These are phyloP conservation scores for Flaveria sonorensis DNA, from an alignment of 129 eudicot species.

Conservation along the genomic window DNA sequence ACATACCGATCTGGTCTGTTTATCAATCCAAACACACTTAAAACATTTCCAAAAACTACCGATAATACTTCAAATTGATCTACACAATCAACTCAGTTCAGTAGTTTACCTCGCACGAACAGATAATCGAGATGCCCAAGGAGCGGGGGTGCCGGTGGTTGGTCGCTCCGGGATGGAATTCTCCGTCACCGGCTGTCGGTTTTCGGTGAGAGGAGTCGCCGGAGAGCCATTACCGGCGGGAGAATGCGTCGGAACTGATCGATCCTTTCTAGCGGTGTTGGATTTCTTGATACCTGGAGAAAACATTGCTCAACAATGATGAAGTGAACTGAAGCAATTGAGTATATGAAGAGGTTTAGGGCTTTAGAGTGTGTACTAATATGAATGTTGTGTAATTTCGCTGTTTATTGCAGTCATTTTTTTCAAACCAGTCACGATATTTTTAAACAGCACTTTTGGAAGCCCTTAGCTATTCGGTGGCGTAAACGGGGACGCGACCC, in stretches of 20 bases:
- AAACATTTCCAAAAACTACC: slow-evolving; percentile 9
- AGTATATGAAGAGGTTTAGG: slow-evolving; percentile 36
- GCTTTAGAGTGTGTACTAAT: slow-evolving; percentile 14
- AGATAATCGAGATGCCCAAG: slow-evolving; percentile 89
- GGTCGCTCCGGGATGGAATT: slow-evolving; percentile 69
- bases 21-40: slow-evolving; percentile 3
- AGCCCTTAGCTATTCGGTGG: too few relatives aligned
- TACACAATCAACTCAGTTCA: slow-evolving; percentile 10
- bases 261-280: slow-evolving; percentile 38
- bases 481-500: too few relatives aligned
- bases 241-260: slow-evolving; percentile 23
- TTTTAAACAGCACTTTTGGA: too few relatives aligned
- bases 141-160: slow-evolving; percentile 87
- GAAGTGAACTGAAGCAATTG: neutral
- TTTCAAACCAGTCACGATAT: too few relatives aligned
- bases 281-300: slow-evolving; percentile 73
- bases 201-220: slow-evolving; percentile 47
- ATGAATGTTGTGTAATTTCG: too few relatives aligned
- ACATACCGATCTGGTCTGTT: slow-evolving; percentile 1
- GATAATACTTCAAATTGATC: neutral
- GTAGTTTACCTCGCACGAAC: slow-evolving; percentile 72
- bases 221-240: slow-evolving; percentile 41
- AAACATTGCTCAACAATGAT: slow-evolving; percentile 46
- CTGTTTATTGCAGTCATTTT: too few relatives aligned
- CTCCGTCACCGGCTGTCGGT: slow-evolving; percentile 35